Evolutionary conservation across 495 filamentous ascomycete species (phyloP), one percentile per base, ranked within the genome.

Genomic region (Penicillium salamii): DNA sequence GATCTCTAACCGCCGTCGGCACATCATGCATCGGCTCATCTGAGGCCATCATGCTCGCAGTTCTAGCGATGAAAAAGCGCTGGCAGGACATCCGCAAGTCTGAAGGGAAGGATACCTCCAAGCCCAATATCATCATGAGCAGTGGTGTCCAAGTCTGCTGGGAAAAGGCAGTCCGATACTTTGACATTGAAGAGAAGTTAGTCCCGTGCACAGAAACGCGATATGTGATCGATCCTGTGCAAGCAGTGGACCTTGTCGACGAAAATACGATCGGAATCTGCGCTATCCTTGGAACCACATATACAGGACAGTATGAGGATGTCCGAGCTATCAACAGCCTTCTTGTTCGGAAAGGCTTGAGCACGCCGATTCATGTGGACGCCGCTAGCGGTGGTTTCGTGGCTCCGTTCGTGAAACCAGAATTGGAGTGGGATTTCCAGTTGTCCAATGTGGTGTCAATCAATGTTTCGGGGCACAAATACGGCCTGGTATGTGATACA

Each of bases 231-330:
- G 91, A 96, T 67, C 91, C 91, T 7, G 70, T 83, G 58, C 71
- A 91, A 72, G 86, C 89, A 1, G 87, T 95, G 18, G 74, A 86
- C 44, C 67, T 95, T 13, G 79, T 95, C 4, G 91, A 96, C 53
- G 91, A 96, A 75, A 95, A 96, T 66, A 96, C 91, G 5, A 95
- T 96, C 59, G 91, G 91, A 47, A 96, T 96, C 61, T 95, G 90
- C 61, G 61, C 80, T 31, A 95, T 96, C 57, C 67, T 96, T 11
- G 91, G 91, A 11, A 91, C 90, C 1, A 96, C 91, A 1, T 95
- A 95, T 67, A 96, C 91, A n/a, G 91, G 91, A 40, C 86, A 96
- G 70, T 95, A 96, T 56, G 91, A 96, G 68, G 90, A 96, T 63
- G 81, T 89, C 59, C 91, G 95, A 76, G 84, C 74, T 7, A 86